Conservation (phyloP, 192 early-diverging fungal species). For the Linnemannia schmuckeri region DNA sequence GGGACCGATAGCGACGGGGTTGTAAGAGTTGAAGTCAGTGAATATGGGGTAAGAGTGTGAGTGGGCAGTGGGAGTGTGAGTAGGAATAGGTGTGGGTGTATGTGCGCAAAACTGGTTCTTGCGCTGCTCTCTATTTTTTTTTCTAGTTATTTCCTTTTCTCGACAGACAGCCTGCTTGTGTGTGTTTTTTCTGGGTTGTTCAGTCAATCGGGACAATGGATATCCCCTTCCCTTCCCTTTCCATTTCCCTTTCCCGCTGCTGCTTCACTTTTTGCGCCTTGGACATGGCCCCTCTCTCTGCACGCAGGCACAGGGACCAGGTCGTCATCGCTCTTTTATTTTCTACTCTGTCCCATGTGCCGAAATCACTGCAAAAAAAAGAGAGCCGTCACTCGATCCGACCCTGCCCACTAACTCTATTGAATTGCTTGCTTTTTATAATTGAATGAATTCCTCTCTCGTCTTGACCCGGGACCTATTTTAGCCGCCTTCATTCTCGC, state of each 20-base stretch:
- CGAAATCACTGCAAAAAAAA: not conserved
- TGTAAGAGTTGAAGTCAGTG: not conserved
- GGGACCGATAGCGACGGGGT: not conserved
- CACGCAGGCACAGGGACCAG: not conserved
- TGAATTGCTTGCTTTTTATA: not conserved
- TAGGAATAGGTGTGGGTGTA: not conserved
- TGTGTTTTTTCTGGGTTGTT: not conserved
- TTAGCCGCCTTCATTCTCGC: slow-evolving; percentile 79
- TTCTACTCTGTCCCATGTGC: not conserved
- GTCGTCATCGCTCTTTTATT: not conserved
- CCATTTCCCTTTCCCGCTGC: not conserved
- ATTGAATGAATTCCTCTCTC: not conserved
- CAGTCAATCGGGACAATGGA: not conserved
- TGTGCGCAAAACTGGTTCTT: not conserved
- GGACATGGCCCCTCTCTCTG: not conserved
- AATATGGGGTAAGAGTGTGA: not conserved
- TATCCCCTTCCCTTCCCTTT: not conserved
- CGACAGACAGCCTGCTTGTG: not conserved
- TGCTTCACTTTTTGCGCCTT: not conserved
- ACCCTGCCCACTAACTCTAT: not conserved
- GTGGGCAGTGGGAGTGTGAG: not conserved
- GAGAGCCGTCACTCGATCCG: slow-evolving; percentile 8
- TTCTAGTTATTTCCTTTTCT: not conserved
- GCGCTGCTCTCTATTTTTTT: not conserved
- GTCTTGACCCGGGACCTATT: slow-evolving; percentile 16